Evolutionary conservation across 805 yeast species (phyloP), one percentile per base, ranked within the genome.

Genomic region (Torulaspora maleeae): DNA sequence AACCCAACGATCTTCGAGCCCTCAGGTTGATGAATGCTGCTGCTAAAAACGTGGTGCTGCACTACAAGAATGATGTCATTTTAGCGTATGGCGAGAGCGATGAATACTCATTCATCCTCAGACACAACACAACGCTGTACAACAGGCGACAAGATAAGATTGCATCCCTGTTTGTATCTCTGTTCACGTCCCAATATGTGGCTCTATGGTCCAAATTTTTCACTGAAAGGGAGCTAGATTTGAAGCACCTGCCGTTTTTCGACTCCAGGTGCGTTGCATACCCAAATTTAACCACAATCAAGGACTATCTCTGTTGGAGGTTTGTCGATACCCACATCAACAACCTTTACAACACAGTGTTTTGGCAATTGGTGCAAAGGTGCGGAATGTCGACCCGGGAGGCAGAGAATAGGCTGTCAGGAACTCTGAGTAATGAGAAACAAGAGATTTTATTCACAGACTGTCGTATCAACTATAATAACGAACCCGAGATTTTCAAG

Each of bases 261-360:
- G 99, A 93, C 64, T 89, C 95, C 0, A 70, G 99, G 38, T 95
- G 95, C 1, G 93, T 93, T 7, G 67, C 79, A 1, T 93, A 93
- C 55, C 99, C 99, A 0, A 78, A 74, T 44, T 52, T 70, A 13
- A 56, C 68, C 4, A 67, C 71, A 1, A 71, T 91, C 1, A 72
- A 86, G 45, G 98, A 91, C 63, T 93, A 93, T 61, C 76, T 93
- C 52, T 71, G 85, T 45, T 93, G 99, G 99, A 75, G 99, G 53
- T 97, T 87, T 61, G 98, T 83, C 1, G 99, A 93, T 61, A 93
- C 93, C 41, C 99, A 93, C 67, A 93, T 93, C 44, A 93, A 93
- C 64, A 93, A 93, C 63, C 67, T 93, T 48, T 93, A 91, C 70
- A 93, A 93, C 60, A 93, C 99, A 0, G 72, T 88, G 0, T 93